These are phyloP conservation scores for Nitzschia sp. DNA, from an alignment of 108 stramenopile genomes.

Conservation along the genomic window DNA sequence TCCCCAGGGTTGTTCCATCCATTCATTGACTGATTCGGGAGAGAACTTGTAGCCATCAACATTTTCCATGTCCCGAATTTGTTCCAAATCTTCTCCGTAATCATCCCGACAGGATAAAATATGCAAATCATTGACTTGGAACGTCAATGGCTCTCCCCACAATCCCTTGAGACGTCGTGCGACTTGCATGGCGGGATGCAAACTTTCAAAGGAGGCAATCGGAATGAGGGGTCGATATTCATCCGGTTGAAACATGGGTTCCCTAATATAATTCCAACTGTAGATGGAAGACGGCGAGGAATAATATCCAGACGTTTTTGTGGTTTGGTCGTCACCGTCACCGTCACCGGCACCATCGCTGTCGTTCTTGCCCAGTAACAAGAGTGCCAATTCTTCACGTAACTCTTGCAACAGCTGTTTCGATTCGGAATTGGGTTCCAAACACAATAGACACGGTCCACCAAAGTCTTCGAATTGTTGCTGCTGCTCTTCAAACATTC, in stretches of 20 bases:
- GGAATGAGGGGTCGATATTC: conserved; percentile 63
- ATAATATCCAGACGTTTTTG: too few relatives aligned
- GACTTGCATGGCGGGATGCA: conserved; percentile 52
- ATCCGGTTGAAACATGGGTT: background rate
- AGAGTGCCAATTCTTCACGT: conserved; percentile 43
- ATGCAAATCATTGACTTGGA: conserved; percentile 69
- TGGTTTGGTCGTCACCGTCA: conserved; percentile 19
- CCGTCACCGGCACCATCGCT: too few relatives aligned
- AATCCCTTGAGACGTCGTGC: conserved; percentile 60
- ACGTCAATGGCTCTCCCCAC: conserved; percentile 60
- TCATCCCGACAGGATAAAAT: conserved; percentile 44
- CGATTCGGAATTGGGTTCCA: conserved; percentile 70
- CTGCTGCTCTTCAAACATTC: conserved; percentile 15
- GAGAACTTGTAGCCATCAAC: background rate
- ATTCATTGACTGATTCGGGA: background rate
- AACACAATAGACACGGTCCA: conserved; percentile 72
- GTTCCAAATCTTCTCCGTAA: background rate
- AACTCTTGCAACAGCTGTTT: conserved; percentile 42
- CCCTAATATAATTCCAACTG: background rate
- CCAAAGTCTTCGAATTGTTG: conserved; percentile 45
- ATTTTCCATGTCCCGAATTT: background rate
- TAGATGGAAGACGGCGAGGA: conserved; percentile 22
- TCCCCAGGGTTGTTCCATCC: conserved; percentile 40
- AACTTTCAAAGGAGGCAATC: conserved; percentile 59
- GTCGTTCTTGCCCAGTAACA: too few relatives aligned